Conservation (phyloP, 306 rosid species). For the Potentilla sterilis region DNA sequence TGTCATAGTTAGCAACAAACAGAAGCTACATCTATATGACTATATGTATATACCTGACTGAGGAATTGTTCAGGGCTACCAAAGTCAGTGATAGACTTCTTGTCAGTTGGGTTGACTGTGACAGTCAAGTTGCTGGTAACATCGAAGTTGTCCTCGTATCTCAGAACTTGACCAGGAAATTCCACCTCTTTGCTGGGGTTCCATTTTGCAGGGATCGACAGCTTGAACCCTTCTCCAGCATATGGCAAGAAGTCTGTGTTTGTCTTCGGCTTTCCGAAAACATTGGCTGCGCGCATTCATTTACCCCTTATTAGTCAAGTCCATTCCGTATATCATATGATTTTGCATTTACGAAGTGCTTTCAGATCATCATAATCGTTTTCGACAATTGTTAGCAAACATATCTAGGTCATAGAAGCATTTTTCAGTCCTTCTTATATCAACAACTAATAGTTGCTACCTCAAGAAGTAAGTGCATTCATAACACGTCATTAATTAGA, state of each 20-base stretch:
- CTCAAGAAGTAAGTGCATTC: neutral
- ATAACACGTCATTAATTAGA: neutral
- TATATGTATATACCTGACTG: slow-evolving; percentile 50
- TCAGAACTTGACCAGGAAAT: slow-evolving; percentile 77
- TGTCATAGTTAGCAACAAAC: neutral
- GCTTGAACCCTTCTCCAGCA: slow-evolving; percentile 80
- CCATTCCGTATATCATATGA: neutral
- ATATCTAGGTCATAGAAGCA: neutral
- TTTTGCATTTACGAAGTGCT: neutral
- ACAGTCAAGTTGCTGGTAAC: slow-evolving; percentile 60
- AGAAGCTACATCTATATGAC: neutral
- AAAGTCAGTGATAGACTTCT: slow-evolving; percentile 77
- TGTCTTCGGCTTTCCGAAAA: slow-evolving; percentile 91
- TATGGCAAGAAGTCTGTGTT: slow-evolving; percentile 78
- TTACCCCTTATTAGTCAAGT: slow-evolving; percentile 6
- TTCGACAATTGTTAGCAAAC: neutral
- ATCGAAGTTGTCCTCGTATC: slow-evolving; percentile 93
- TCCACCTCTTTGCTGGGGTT: slow-evolving; percentile 91
- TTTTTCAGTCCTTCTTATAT: neutral
- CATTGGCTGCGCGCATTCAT: slow-evolving; percentile 65
- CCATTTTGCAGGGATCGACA: slow-evolving; percentile 87
- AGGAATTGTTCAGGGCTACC: slow-evolving; percentile 87
- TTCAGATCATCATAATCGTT: neutral
- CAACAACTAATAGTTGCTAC: neutral
- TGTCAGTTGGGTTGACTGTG: slow-evolving; percentile 67